Evolutionary conservation across 768 basidiomycete genomes (phyloP).

Genomic region (Podaxis carcinomalis): DNA sequence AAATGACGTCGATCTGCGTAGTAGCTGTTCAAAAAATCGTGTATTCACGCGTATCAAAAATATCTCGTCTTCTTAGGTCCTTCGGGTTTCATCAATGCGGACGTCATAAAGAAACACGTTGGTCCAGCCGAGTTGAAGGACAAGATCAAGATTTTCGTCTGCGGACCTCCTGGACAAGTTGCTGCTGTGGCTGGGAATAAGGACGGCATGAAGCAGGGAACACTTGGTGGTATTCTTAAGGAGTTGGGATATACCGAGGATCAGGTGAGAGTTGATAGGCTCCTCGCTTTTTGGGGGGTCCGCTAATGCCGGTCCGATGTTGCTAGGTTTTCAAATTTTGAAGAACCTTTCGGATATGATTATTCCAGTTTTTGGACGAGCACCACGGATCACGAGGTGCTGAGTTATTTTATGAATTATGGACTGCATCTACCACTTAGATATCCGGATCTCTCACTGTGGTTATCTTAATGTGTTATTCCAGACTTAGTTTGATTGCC

Average conservation of each 20-base stretch:
- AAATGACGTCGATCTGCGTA: conserved; percentile 9
- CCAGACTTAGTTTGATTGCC: no score
- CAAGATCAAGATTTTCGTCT: conserved; percentile 87
- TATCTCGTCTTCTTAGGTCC: conserved; percentile 36
- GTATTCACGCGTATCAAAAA: neutral
- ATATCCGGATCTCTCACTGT: neutral
- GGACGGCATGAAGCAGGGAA: conserved; percentile 83
- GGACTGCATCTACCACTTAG: neutral
- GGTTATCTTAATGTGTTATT: no score
- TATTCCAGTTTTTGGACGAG: neutral
- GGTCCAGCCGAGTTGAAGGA: conserved; percentile 58
- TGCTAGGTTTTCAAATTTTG: conserved; percentile 8
- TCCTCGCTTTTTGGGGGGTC: neutral
- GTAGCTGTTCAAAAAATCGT: no score
- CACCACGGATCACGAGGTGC: neutral
- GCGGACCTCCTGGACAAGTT: conserved; percentile 91
- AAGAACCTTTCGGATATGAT: neutral
- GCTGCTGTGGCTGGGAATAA: conserved; percentile 86
- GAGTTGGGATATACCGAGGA: conserved; percentile 82
- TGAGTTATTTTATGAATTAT: neutral
- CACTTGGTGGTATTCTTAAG: conserved; percentile 76
- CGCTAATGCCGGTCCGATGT: neutral
- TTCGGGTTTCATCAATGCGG: conserved; percentile 70
- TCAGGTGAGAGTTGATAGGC: conserved; percentile 49
- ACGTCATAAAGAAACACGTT: conserved; percentile 72